These are phyloP conservation scores for Achaetomiella virescens DNA, from an alignment of 495 filamentous ascomycete genomes.

Conservation along the genomic window DNA sequence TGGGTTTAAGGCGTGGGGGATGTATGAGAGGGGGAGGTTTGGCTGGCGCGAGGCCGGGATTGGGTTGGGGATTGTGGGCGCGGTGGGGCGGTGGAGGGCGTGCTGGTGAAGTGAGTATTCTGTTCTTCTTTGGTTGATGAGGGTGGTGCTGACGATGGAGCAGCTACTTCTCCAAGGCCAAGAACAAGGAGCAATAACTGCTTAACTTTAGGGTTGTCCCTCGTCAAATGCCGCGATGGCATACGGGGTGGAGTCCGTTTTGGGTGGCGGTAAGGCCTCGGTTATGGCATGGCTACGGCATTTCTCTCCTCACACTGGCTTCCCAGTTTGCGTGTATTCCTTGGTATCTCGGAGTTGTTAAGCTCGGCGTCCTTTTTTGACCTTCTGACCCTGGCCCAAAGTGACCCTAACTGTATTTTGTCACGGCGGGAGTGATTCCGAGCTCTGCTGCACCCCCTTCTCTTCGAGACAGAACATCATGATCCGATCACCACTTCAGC, in stretches of 20 bases:
- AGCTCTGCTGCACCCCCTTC: no score
- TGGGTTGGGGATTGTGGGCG: conserved; percentile 47
- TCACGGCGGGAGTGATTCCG: background rate
- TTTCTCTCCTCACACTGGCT: background rate
- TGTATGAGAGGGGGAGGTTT: conserved; percentile 59
- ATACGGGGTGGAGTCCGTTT: background rate
- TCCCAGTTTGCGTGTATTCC: background rate
- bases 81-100: conserved; percentile 36
- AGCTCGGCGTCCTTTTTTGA: background rate
- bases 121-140: background rate
- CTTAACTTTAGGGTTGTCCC: no score
- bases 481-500: no score
- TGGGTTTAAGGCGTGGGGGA: conserved; percentile 41
- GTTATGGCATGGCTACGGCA: background rate
- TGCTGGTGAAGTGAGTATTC: conserved; percentile 34
- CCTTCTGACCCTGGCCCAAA: background rate
- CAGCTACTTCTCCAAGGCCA: conserved; percentile 30
- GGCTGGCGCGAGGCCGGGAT: conserved; percentile 64
- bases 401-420: background rate
- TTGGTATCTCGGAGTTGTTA: background rate
- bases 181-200: conserved; percentile 32
- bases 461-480: no score
- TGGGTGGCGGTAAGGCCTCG: background rate
- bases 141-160: background rate
- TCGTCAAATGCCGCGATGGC: background rate